phyloP scores from a whole-genome alignment of 2,329 filamentous ascomycete genomes.

The Fusarium liriodendri region DNA sequence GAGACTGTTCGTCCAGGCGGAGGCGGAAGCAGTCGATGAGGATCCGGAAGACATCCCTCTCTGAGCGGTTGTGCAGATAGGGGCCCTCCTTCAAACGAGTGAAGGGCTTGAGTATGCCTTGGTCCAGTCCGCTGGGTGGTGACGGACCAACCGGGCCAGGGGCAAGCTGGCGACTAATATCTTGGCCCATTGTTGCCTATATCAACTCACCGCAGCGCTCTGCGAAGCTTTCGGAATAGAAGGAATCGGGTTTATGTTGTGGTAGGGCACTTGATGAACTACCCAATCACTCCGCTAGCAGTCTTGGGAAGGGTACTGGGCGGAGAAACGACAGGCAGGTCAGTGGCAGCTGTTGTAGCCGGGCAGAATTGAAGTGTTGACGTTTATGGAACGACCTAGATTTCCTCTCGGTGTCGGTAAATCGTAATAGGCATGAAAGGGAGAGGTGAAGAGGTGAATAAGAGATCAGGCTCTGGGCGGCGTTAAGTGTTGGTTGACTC shows the following conservation, averaged over 20 bases:
- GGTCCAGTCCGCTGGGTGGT: conserved; percentile 45
- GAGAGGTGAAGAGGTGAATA: neutral
- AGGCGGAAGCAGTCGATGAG: conserved; percentile 62
- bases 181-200: neutral
- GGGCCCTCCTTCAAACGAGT: conserved; percentile 52
- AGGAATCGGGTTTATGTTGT: conserved; percentile 15
- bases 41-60: conserved; percentile 57
- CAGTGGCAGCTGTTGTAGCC: conserved; percentile 42
- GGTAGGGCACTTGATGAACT: conserved; percentile 58
- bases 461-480: neutral
- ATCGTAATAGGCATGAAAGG: neutral
- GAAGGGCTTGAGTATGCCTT: conserved; percentile 51
- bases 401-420: neutral
- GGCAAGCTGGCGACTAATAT: no score
- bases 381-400: neutral
- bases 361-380: neutral
- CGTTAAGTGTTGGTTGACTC: neutral
- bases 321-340: conserved; percentile 53
- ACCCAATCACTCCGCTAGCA: conserved; percentile 66
- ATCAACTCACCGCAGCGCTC: neutral
- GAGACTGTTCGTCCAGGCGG: conserved; percentile 53
- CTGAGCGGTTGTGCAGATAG: conserved; percentile 57
- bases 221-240: neutral
- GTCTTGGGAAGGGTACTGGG: conserved; percentile 61
- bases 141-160: neutral